A percentile compares a stretch with the other conserved stretches of the same genome.
Conservation (phyloP, 2,329 filamentous ascomycete genomes). For the Pestalotiopsis sp. region DNA sequence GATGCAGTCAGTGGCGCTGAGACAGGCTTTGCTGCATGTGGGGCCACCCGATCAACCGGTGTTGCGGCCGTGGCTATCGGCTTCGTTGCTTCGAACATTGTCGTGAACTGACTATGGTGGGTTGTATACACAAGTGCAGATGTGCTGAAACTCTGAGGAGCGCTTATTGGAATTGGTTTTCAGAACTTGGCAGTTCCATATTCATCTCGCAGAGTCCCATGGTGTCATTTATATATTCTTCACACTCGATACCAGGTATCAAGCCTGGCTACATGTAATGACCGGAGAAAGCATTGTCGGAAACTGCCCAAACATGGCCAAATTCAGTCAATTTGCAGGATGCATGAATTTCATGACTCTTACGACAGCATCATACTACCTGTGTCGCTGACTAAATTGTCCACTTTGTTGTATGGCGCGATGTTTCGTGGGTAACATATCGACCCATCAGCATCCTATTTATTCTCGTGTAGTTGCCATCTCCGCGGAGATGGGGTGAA, state of each 20-base stretch:
- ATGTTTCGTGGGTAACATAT: background rate
- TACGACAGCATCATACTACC: background rate
- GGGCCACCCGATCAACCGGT: background rate
- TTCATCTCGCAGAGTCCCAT: background rate
- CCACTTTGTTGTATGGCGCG: slow-evolving; percentile 7
- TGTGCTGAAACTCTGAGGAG: background rate
- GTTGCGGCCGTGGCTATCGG: background rate
- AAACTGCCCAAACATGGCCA: background rate
- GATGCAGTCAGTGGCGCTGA: slow-evolving; percentile 53
- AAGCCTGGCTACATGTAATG: background rate
- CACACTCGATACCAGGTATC: background rate
- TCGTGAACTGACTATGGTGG: background rate
- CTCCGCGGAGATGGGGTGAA: slow-evolving; percentile 18
- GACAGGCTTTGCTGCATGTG: slow-evolving; percentile 22
- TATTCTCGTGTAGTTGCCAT: slow-evolving; percentile 20
- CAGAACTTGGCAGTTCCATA: background rate
- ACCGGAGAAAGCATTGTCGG: slow-evolving; percentile 9
- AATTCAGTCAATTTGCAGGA: background rate
- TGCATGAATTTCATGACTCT: background rate
- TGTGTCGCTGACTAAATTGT: background rate
- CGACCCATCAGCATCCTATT: slow-evolving; percentile 16
- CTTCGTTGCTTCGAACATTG: background rate
- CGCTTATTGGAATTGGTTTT: background rate
- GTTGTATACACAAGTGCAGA: background rate
- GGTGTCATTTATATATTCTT: background rate